These are phyloP conservation scores for Lycium ferocissimum DNA, from an alignment of 257 asterid species.

Conservation along the genomic window DNA sequence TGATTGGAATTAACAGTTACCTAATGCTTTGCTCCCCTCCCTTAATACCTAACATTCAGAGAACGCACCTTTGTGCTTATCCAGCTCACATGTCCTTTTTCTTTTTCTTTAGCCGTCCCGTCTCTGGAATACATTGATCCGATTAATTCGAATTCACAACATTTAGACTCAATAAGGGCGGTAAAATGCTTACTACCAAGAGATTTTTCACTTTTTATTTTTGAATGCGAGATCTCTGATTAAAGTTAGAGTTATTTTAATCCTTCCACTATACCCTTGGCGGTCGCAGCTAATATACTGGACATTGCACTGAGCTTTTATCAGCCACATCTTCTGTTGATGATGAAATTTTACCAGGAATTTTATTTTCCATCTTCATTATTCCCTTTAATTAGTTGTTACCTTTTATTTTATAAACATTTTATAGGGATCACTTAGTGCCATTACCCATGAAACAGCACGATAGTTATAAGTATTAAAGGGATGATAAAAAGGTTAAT, in stretches of 20 bases:
- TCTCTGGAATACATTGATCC: background rate
- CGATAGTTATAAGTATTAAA: background rate
- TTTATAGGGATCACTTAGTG: background rate
- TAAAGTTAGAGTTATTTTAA: no score
- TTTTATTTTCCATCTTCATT: background rate
- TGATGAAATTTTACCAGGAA: background rate
- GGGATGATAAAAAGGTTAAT: background rate
- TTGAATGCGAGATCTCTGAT: no score
- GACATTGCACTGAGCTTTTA: no score
- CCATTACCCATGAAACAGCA: background rate
- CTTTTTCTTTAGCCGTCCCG: background rate
- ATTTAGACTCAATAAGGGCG: background rate
- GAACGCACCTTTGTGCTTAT: slow-evolving; percentile 22
- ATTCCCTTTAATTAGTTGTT: background rate
- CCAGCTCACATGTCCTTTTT: slow-evolving; percentile 45
- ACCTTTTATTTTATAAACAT: background rate
- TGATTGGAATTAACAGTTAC: slow-evolving; percentile 61
- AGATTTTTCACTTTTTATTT: no score
- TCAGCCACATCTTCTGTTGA: no score
- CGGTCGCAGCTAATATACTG: no score
- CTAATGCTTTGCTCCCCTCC: slow-evolving; percentile 59
- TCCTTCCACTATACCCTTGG: no score
- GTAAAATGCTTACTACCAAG: background rate
- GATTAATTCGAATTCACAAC: background rate
- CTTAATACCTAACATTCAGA: slow-evolving; percentile 60